Evolutionary conservation across 345 rosid genomes (phyloP).

Genomic region (Firmiana major): DNA sequence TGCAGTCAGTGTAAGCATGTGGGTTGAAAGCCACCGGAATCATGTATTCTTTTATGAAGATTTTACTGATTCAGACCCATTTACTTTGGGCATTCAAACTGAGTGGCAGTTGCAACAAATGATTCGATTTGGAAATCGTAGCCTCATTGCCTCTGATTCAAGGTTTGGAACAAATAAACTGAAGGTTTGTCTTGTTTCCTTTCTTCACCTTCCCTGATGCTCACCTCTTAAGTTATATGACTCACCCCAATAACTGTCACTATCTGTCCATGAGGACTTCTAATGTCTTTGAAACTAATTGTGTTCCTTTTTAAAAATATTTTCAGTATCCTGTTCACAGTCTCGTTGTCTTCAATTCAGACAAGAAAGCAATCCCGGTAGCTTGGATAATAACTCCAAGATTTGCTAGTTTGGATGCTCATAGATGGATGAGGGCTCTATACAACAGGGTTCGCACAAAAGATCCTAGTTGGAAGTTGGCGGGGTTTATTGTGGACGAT

Average conservation of each 20-base stretch:
- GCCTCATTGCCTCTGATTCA: constrained; percentile 86
- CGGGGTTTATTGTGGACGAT: constrained; percentile 93
- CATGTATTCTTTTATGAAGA: constrained; percentile 71
- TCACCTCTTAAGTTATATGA: constrained; percentile 2
- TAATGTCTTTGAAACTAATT: constrained; percentile 28
- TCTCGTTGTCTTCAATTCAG: constrained; percentile 80
- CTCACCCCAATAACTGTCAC: not conserved
- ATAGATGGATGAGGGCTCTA: constrained; percentile 91
- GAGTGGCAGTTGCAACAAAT: constrained; percentile 99
- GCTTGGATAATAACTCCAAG: constrained; percentile 89
- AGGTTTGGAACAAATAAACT: constrained; percentile 88
- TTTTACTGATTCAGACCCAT: constrained; percentile 72
- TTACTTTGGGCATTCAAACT: constrained; percentile 81
- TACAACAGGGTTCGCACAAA: constrained; percentile 79
- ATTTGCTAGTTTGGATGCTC: constrained; percentile 52
- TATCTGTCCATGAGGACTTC: constrained; percentile 4
- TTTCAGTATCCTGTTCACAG: constrained; percentile 86
- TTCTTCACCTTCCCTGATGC: not conserved
- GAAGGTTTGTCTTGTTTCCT: constrained; percentile 49
- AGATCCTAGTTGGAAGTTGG: constrained; percentile 88
- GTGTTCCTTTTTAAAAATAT: constrained; percentile 20
- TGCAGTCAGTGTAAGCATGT: constrained; percentile 63
- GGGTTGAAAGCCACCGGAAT: constrained; percentile 88
- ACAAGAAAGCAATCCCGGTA: constrained; percentile 92
- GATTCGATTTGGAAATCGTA: constrained; percentile 85